Evolutionary conservation across 148 eudicot species (phyloP).

Genomic region (Vaccinium myrtillus): DNA sequence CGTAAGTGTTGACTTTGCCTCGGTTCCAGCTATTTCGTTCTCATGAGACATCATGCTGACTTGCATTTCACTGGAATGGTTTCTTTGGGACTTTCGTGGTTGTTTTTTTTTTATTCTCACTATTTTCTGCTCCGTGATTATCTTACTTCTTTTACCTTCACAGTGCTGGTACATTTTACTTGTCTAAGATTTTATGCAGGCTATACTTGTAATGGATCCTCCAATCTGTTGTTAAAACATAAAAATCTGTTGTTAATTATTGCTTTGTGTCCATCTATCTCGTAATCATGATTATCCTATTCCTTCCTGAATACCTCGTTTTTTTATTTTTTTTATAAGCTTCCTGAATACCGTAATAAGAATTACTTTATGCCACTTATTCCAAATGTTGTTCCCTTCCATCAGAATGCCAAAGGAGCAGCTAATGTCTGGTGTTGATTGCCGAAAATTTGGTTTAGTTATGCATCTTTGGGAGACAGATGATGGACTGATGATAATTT

Average conservation of each 20-base stretch:
- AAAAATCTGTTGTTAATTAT: neutral
- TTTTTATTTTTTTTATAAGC: neutral
- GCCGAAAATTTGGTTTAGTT: neutral
- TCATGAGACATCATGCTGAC: slow-evolving; percentile 8
- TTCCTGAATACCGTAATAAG: neutral
- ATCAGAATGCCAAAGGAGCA: neutral
- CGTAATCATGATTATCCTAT: neutral
- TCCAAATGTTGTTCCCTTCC: neutral
- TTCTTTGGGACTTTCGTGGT: neutral
- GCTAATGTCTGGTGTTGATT: neutral
- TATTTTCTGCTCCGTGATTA: neutral
- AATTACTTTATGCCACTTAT: neutral
- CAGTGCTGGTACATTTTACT: neutral
- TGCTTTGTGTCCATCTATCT: neutral
- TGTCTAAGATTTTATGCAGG: neutral
- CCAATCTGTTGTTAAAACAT: neutral
- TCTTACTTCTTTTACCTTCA: neutral
- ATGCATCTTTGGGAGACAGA: neutral
- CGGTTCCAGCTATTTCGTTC: slow-evolving; percentile 3
- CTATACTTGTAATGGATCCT: neutral
- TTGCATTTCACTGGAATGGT: slow-evolving; percentile 1
- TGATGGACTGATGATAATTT: neutral
- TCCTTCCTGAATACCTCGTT: neutral
- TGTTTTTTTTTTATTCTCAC: neutral
- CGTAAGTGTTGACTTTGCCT: slow-evolving; percentile 53